Conservation (phyloP, 352 stramenopile genomes). For the Phytophthora ramorum region DNA sequence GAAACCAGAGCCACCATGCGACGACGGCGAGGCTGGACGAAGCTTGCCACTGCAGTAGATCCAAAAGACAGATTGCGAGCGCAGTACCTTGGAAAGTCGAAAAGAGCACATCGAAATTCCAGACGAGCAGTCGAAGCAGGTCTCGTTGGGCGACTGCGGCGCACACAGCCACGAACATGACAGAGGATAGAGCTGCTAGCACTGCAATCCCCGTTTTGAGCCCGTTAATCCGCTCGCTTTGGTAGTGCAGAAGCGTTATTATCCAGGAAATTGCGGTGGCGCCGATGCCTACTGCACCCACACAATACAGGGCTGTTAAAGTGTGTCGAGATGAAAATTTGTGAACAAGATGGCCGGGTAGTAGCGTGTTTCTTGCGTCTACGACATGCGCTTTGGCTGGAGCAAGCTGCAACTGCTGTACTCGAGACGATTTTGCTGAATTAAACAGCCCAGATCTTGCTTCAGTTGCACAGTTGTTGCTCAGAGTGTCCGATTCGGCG, state of each 20-base stretch:
- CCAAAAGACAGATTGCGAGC: conserved; percentile 35
- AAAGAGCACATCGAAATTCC: conserved; percentile 37
- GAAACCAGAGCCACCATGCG: conserved; percentile 59
- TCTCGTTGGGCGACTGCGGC: conserved; percentile 23
- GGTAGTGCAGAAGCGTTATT: conserved; percentile 3
- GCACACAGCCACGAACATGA: conserved; percentile 12
- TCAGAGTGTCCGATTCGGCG: neutral
- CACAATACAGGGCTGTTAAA: neutral
- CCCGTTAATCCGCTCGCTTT: neutral
- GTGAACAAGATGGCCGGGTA: neutral
- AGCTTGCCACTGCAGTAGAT: conserved; percentile 42
- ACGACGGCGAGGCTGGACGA: conserved; percentile 38
- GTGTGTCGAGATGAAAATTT: neutral
- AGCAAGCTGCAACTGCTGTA: conserved; percentile 19
- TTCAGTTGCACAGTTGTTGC: neutral
- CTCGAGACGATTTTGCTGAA: neutral
- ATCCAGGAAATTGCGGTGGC: conserved; percentile 12
- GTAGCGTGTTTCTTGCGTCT: conserved; percentile 8
- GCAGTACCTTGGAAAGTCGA: conserved; percentile 25
- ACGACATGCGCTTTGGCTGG: conserved; percentile 12
- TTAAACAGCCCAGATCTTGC: neutral
- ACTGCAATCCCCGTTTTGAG: conserved; percentile 2
- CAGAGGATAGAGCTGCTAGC: conserved; percentile 3
- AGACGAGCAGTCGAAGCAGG: conserved; percentile 20
- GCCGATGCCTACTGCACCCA: conserved; percentile 13